Evolutionary conservation across 1,284 basidiomycete species (phyloP), one percentile per base, ranked within the genome.

Genomic region (Coniferiporia weirii): DNA sequence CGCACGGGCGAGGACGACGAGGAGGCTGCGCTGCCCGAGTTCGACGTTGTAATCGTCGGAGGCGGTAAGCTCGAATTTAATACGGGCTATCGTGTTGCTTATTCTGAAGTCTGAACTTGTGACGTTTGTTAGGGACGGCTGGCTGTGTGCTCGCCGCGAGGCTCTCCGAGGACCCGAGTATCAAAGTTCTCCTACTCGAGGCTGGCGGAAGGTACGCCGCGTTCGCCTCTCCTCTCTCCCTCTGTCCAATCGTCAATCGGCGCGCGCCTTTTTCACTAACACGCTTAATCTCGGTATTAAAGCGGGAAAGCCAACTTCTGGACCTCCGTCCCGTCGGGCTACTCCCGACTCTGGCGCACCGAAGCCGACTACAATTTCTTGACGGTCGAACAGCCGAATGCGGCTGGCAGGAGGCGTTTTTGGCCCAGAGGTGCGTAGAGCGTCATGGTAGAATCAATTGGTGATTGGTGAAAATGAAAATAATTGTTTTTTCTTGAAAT

Each of bases 121-220:
- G 27, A 1, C 40, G 4, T 8, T 46, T 15, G 13, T 13, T 34
- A 64, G 64, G 64, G n/a, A 69, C 77, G 1, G 71, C 72, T 1
- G 78, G 77, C 7, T 67, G 75, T 22, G 75, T 75, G 0, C 68
- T 79, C 1, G 77, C 77, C 5, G 66, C 66, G 36, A 67, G 77
- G 4, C 66, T 79, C 27, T 66, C 72, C 0, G 75, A 75, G 51
- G 73, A 79, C 59, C 61, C 70, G 0, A 60, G 61, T 22, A 66
- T 66, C 48, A 69, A 68, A 5, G 65, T 66, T 3, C 54, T 66
- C 7, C 44, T 66, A 13, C 47, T 66, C 22, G 65, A 66, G 56
- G 65, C 64, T 8, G 65, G 65, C 8, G 54, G 59, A 54, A 57
- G 61, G 64, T 57, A 7, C 20, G 57, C 45, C 38, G n/a, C n/a